A percentile compares a stretch with the other conserved stretches of the same genome.
These are phyloP conservation scores for Apiotrichum gracile DNA, from an alignment of 1,284 basidiomycete genomes.

Conservation along the genomic window DNA sequence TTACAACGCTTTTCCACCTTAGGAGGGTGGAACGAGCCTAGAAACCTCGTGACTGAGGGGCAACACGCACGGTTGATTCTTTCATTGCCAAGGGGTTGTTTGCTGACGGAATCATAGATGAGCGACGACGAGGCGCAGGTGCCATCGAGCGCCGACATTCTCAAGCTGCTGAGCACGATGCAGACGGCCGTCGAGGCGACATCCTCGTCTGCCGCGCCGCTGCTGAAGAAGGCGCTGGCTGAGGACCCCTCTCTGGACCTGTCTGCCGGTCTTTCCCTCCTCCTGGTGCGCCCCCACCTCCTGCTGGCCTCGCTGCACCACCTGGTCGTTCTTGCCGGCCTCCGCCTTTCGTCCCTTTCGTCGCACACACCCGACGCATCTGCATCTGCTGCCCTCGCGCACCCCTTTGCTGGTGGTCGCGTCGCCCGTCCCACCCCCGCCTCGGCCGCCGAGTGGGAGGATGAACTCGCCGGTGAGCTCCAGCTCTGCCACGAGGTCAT, in stretches of 20 bases:
- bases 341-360: conserved; percentile 34
- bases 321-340: conserved; percentile 67
- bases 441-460: conserved; percentile 3
- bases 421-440: neutral
- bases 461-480: conserved; percentile 36
- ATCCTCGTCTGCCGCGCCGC: conserved; percentile 28
- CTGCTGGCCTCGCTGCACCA: conserved; percentile 85
- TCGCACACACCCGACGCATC: conserved; percentile 7
- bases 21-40: conserved; percentile 49
- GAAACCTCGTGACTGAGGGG: conserved; percentile 51
- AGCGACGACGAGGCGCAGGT: conserved; percentile 18
- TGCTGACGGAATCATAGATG: conserved; percentile 8
- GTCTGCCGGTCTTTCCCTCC: conserved; percentile 77
- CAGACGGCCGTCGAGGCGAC: conserved; percentile 42
- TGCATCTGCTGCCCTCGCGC: conserved; percentile 18
- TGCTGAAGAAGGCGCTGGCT: conserved; percentile 38
- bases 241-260: conserved; percentile 55
- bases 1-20: conserved; percentile 44
- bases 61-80: neutral
- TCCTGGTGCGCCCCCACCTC: conserved; percentile 80
- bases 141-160: conserved; percentile 28
- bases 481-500: conserved; percentile 47
- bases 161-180: conserved; percentile 34
- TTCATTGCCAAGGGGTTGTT: neutral
- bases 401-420: conserved; percentile 12